Base-by-base conservation (phyloP, 805 yeast species). In the Babjeviella inositovora region DNA sequence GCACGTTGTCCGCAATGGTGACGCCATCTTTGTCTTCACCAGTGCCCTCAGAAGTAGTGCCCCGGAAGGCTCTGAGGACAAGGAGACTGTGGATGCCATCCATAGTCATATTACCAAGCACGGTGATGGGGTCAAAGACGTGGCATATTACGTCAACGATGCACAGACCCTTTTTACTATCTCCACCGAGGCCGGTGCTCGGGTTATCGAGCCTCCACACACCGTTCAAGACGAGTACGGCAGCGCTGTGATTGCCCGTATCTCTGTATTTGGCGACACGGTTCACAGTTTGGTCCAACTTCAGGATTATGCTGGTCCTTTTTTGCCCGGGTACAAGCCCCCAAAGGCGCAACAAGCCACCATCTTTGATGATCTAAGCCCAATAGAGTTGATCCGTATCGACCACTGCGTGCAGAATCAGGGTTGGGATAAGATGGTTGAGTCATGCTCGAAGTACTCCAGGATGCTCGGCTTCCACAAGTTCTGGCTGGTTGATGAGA, bases 331-430 rank as follows among this genome's bases (percentile, higher is more conserved):
- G 2, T 72, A 43, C 32, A 28, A 10, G 22, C 36, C 3, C 17
- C 26, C 2, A 20, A 21, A 3, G 16, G 25, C 5, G 19, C 26
- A 8, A 12, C 8, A 14, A 22, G 24, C 34, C 8, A 19, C 23
- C 10, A 17, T 9, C 17, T 32, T 23, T 10, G 11, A 15, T 7
- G 18, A 21, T 9, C 29, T 50, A 7, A 60, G 60, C 7, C 44
- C 44, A n/a, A 41, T 67, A 10, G 29, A 42, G 1, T 45, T 73
- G 18, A 35, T 34, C 2, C 35, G 40, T 5, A 62, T 81, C 29
- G 93, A 80, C 44, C 93, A 80, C 37, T 71, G 81, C 38, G 93
- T 81, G 11, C 85, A 75, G 32, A 80, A 77, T 45, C 71, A 70
- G 33, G 65, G 61, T 19, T 76, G 85, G 85, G 47, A 70, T 36